Conservation (phyloP, 1,284 basidiomycete genomes). For the Trametes sp. region DNA sequence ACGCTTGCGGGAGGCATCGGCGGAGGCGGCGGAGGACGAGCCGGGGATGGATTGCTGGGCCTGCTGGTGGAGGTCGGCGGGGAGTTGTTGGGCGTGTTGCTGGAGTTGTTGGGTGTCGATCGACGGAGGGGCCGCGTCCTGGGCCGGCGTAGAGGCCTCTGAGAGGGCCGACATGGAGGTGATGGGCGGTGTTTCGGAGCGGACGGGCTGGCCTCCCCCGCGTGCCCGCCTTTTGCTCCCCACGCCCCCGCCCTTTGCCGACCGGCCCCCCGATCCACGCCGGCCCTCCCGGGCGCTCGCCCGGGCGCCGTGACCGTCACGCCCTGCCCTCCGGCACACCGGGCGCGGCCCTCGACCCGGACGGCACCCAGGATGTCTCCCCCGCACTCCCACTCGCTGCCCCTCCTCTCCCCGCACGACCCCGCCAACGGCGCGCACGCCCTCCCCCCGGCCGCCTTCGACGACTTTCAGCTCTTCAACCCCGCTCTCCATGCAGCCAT, state of each 20-base stretch:
- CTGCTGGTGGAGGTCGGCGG: conserved; percentile 49
- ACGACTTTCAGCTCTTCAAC: conserved; percentile 75
- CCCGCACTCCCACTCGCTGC: too few species aligned
- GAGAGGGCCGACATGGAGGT: conserved; percentile 75
- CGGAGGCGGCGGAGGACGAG: conserved; percentile 30
- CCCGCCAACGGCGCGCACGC: conserved; percentile 26
- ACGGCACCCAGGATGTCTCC: conserved; percentile 32
- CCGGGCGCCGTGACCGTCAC: not conserved
- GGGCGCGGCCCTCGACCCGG: not conserved
- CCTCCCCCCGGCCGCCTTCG: conserved; percentile 51
- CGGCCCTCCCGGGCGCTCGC: conserved; percentile 12
- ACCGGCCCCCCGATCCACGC: conserved; percentile 13
- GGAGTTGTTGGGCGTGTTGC: conserved; percentile 53
- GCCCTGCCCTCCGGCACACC: not conserved
- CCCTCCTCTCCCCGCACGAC: conserved; percentile 13
- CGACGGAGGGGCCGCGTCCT: conserved; percentile 60
- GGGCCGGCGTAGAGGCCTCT: conserved; percentile 66
- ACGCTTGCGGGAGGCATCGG: conserved; percentile 57
- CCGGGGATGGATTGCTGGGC: conserved; percentile 39
- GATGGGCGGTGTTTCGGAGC: conserved; percentile 60
- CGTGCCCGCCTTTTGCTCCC: conserved; percentile 21
- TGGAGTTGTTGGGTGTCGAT: conserved; percentile 68
- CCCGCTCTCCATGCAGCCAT: conserved; percentile 59
- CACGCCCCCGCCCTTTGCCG: conserved; percentile 24
- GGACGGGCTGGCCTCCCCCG: conserved; percentile 64